Percentiles rank a stretch among this genome's conserved stretches.
Evolutionary conservation across 2,329 filamentous ascomycete genomes (phyloP).

Genomic region (Fusarium cyanostomum): DNA sequence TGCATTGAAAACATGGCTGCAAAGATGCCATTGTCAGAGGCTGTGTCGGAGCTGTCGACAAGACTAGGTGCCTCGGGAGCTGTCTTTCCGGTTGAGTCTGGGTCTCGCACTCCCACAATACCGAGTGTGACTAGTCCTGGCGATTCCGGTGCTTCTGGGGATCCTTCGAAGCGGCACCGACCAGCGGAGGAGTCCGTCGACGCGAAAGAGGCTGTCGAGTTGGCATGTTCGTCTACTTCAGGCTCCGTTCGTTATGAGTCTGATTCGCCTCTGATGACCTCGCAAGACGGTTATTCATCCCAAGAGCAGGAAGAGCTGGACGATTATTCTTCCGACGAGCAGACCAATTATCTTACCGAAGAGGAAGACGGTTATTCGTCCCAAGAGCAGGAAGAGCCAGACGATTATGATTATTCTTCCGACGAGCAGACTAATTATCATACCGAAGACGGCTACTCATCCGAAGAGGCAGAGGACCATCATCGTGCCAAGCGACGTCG

Average conservation of each 20-base stretch:
- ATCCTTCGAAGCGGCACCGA: not conserved
- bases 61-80: not conserved
- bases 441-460: too few species aligned
- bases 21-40: slow-evolving; percentile 1
- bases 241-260: not conserved
- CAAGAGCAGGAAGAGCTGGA: too few species aligned
- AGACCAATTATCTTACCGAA: too few species aligned
- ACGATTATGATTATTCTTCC: too few species aligned
- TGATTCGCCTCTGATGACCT: not conserved
- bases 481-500: not conserved
- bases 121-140: not conserved
- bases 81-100: not conserved
- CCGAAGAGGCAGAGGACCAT: not conserved
- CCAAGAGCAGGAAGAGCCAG: too few species aligned
- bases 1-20: slow-evolving; percentile 33
- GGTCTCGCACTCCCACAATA: not conserved
- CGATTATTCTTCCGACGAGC: too few species aligned
- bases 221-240: not conserved
- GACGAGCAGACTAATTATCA: too few species aligned
- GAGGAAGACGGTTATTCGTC: too few species aligned
- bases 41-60: slow-evolving; percentile 3
- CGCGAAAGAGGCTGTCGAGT: not conserved
- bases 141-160: not conserved
- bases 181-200: not conserved
- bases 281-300: not conserved